Evolutionary conservation across 2,329 filamentous ascomycete genomes (phyloP), one percentile per base, ranked within the genome.

Genomic region (Cercospora sojina): DNA sequence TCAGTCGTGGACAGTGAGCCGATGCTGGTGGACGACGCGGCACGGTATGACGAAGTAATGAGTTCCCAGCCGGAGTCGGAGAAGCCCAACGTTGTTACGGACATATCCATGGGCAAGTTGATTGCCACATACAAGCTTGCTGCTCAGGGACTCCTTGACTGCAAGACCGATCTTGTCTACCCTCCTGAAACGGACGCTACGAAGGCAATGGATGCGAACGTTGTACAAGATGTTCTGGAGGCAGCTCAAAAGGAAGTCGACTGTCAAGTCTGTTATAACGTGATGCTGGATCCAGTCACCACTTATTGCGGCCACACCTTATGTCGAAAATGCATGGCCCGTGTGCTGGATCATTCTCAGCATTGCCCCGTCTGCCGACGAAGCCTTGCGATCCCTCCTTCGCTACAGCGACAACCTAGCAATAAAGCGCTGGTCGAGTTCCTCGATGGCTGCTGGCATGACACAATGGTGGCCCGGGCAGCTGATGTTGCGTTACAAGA

Each of bases 291-390:
- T 68, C 92, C 93, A 0, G 82, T 93, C 60, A 97, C 93, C 0
- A 96, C 92, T 0, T 84, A 87, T 1, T 97, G 93, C 73, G 93
- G 93, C 1, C 93, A 97, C 77, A 97, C 92, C 0, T 94, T 95
- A 74, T 97, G 93, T 77, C 88, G 91, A 20, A 85, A 86, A 66
- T 97, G 93, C 76, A 82, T 97, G 23, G 86, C 88, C 64, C 87
- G 90, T 55, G 87, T 91, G 6, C 82, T 96, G 66, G 90, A 94
- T 73, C 90, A 95, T 75, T 90, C 90, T 1, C 85, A 87, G 64
- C 83, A 90, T 63, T 97, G 93, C 74, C 93, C 93, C 0, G 85
- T 93, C 13, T 97, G 93, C 75, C 89, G 93, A 58, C 85, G 90
- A 51, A 80, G 80, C 8, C 78, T 96, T 25, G 81, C 82, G 20